Base-by-base conservation (phyloP, 768 basidiomycete species). In the Suillus subalutaceus region DNA sequence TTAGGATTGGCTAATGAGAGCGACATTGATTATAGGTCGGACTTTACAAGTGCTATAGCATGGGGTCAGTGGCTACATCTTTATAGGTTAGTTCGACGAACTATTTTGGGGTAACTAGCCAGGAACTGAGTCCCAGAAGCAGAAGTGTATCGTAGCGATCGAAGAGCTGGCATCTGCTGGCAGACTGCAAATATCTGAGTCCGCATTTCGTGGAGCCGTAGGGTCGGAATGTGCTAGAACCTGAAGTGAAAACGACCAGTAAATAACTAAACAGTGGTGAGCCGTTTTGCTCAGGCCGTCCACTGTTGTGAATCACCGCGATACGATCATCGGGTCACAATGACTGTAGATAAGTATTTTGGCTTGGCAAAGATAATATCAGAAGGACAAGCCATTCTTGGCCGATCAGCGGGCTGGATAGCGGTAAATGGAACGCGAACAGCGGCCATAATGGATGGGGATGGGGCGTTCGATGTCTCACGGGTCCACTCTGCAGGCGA, bases 381-480 rank as follows among this genome's bases (percentile, higher is more conserved):
- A 13, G 12, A n/a, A 48, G 6, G n/a, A 23, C 23, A 48, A 4
- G 13, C 6, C 26, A 13, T 4, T 30, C 16, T 30, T 30, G 16
- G 8, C 52, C 26, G 26, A 53, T 53, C 26, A 53, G 8, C 26
- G 52, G 26, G 15, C 52, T 53, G 3, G 15, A 50, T 15, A 48
- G 46, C 46, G 12, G 20, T 20, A n/a, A 12, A 12, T 52, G 52
- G 16, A 30, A 30, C 8, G 26, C 26, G 4, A 23, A 37, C n/a
- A 48, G n/a, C 12, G 10, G 48, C 6, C 5, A 13, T 50, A 2
- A 50, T 50, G 5, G 5, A 46, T 46, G 4, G 18, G 66, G 92
- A 93, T 73, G 91, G 88, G 16, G 90, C 88, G 58, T 93, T 92
- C 58, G 88, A 87, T 8, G 86, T 88, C 57, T 91, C 90, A 35